Evolutionary conservation across 805 yeast genomes (phyloP), one percentile per base, ranked within the genome.

Genomic region (Wickerhamomyces hampshirensis): DNA sequence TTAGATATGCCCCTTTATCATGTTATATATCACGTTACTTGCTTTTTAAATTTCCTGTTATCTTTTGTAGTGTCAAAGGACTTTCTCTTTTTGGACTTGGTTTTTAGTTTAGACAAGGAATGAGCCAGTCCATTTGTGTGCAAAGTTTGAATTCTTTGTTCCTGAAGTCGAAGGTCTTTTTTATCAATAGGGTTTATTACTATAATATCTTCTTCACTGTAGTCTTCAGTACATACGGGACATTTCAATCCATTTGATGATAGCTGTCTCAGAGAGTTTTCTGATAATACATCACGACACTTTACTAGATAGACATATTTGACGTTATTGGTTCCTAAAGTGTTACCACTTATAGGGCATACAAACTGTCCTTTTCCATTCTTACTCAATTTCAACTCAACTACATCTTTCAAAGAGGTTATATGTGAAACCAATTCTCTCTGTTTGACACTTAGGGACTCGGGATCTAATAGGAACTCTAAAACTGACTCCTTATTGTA

Each of bases 401-500:
- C 70, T 2, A 75, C 55, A 46, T 75, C 80, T 29, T 66, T 64
- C 6, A 68, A 27, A 5, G 57, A 50, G 16, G 40, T 55, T 13
- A 75, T 61, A 44, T 69, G 70, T 4, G 46, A 35, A 7, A 58
- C 51, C 24, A 55, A 35, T 5, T 39, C 35, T 18, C 42, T 48
- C 38, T 53, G 65, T 19, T 44, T 50, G 13, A 37, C 47, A 28
- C 44, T 39, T 33, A 56, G 47, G 23, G 48, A 48, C 17, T 59
- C 61, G 26, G 55, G 54, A 10, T 63, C 59, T 3, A 83, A 44
- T 5, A 87, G 52, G 52, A 69, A 66, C 47, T 80, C 80, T 6
- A 87, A 50, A 0, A 84, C 54, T 19, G 77, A 58, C 39, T 77
- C 84, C 42, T 83, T 84, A 44, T 80, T 74, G 56, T 70, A 83